A percentile compares a stretch with the other conserved stretches of the same genome.
These are phyloP conservation scores for Entomortierella lignicola DNA, from an alignment of 192 early-diverging fungal species.

Conservation along the genomic window DNA sequence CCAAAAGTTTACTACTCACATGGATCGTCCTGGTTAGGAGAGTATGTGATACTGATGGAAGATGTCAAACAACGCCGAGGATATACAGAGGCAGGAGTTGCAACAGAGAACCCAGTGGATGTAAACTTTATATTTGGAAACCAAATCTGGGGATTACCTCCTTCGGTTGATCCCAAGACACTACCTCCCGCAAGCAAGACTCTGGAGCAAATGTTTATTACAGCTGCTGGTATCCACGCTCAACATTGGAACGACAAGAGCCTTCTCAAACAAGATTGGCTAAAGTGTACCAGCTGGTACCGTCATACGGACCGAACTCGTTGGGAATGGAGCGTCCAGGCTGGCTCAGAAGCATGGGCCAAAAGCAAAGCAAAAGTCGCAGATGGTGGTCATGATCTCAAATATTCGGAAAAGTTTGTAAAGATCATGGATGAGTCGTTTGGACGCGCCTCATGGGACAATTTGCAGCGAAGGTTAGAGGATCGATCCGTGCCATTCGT, in stretches of 20 bases:
- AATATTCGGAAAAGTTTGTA: conserved; percentile 37
- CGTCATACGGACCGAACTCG: conserved; percentile 3
- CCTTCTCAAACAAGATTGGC: conserved; percentile 14
- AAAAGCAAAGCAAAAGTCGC: conserved; percentile 17
- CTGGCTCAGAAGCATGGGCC: conserved; percentile 10
- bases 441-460: conserved; percentile 31
- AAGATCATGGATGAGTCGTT: conserved; percentile 33
- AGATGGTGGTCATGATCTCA: conserved; percentile 14
- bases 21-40: conserved; percentile 24
- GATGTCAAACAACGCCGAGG: conserved; percentile 30
- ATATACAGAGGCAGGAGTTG: background rate
- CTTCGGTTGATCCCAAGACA: conserved; percentile 3
- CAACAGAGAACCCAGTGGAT: conserved; percentile 9
- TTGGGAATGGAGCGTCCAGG: conserved; percentile 35
- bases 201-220: conserved; percentile 38
- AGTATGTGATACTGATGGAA: conserved; percentile 43
- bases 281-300: conserved; percentile 31
- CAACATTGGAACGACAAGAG: conserved; percentile 38
- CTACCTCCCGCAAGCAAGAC: conserved; percentile 4
- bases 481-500: conserved; percentile 24
- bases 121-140: conserved; percentile 48
- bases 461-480: conserved; percentile 20
- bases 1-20: conserved; percentile 31
- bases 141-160: conserved; percentile 37
- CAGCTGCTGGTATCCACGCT: conserved; percentile 27